Conservation (phyloP, 192 early-diverging fungal species). For the Rhizophlyctis rosea region DNA sequence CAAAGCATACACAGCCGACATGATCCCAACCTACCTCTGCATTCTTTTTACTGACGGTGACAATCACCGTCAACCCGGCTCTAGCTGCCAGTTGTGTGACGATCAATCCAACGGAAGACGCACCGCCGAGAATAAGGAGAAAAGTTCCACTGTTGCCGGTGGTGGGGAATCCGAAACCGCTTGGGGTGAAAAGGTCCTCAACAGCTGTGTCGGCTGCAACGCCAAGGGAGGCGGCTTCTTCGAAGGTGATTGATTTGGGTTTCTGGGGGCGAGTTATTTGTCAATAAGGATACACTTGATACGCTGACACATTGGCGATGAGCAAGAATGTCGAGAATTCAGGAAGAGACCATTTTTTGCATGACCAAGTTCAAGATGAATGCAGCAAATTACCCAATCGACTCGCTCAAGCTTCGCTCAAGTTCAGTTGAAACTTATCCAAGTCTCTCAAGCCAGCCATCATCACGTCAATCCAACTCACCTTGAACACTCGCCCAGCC, state of each 20-base stretch:
- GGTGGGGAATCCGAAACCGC: conserved; percentile 5
- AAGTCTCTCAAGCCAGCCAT: no score
- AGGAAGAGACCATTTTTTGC: no score
- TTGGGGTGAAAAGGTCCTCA: conserved; percentile 3
- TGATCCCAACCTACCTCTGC: neutral
- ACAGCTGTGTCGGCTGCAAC: conserved; percentile 6
- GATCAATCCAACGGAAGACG: conserved; percentile 13
- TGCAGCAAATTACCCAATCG: no score
- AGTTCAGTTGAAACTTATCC: no score
- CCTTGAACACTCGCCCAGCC: no score
- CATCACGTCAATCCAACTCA: no score
- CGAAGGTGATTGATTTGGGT: conserved; percentile 13
- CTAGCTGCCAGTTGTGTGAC: conserved; percentile 19
- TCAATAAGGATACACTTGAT: no score
- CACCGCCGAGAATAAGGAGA: conserved; percentile 23
- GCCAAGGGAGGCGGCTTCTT: conserved; percentile 13
- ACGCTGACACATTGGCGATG: no score
- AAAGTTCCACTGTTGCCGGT: conserved; percentile 9
- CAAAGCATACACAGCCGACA: neutral
- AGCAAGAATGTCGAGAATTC: no score
- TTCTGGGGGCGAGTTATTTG: no score
- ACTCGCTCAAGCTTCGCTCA: no score
- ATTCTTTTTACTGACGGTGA: conserved; percentile 14
- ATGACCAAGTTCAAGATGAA: no score
- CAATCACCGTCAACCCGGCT: conserved; percentile 21